Conservation (phyloP, 1,284 basidiomycete species). For the Ceratobasidium theobromae region DNA sequence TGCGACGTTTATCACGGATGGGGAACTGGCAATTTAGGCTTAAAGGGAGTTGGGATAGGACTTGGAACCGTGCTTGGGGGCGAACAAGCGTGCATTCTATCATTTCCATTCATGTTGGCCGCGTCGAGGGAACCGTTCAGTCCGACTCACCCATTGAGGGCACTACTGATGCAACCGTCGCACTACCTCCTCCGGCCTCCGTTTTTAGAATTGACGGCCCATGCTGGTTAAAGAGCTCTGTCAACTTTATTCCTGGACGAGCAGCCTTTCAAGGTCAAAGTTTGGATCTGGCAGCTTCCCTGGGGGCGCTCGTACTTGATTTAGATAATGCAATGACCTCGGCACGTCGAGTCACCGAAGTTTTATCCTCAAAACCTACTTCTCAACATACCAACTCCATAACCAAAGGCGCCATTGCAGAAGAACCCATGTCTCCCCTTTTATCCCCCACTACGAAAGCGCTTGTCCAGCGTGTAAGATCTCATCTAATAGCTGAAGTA, state of each 20-base stretch:
- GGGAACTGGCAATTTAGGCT: constrained; percentile 62
- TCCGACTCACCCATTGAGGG: constrained; percentile 35
- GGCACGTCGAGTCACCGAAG: background rate
- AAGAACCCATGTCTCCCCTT: background rate
- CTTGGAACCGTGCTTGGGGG: constrained; percentile 68
- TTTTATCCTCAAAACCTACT: background rate
- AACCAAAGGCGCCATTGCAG: background rate
- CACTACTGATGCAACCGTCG: background rate
- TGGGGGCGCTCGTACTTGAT: constrained; percentile 19
- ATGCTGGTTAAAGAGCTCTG: constrained; percentile 19
- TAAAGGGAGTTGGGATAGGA: constrained; percentile 58
- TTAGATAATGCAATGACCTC: constrained; percentile 16
- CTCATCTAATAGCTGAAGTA: background rate
- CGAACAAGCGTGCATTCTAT: constrained; percentile 57
- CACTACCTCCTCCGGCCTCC: constrained; percentile 4
- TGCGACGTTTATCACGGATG: constrained; percentile 42
- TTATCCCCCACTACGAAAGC: background rate
- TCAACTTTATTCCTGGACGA: constrained; percentile 27
- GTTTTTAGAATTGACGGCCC: constrained; percentile 32
- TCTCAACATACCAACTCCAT: background rate
- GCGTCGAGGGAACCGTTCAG: constrained; percentile 51
- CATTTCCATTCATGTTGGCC: constrained; percentile 53
- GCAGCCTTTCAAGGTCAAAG: constrained; percentile 24
- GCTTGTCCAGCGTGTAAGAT: background rate
- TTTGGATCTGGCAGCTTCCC: constrained; percentile 9